Base-by-base conservation (phyloP, 2,329 filamentous ascomycete species). In the Mariannaea sp. region DNA sequence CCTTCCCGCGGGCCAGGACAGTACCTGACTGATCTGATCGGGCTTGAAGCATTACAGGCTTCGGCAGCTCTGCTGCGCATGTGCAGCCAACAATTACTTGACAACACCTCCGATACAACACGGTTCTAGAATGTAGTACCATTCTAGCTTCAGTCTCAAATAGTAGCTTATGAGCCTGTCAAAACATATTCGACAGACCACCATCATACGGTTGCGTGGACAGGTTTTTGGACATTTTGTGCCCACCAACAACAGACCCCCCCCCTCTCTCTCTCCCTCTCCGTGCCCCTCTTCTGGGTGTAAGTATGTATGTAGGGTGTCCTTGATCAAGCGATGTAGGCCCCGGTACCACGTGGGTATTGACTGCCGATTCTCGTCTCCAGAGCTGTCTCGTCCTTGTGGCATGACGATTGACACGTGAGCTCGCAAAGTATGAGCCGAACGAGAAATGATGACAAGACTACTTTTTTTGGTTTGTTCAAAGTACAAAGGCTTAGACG, bases 1-100 rank as follows among this genome's bases (percentile, higher is more conserved):
- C 8, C 9, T 19, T 7, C 33, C 17, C 7, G 7, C n/a, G n/a
- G 16, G 27, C 14, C 26, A 29, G 14, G 30, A 42, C 49, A 30
- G 46, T 41, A 39, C 41, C 52, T 56, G 39, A 36, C 60, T 64
- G 62, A 65, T 65, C 62, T 64, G 57, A 64, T 65, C 62, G 60
- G 58, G 62, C 60, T 65, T 65, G 52, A 50, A 61, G 59, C n/a
- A 65, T 65, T 59, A 65, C 59, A 64, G 58, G 59, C 55, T 39
- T 32, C 24, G 5, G 26, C 55, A 24, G 26, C 62, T 57, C 32
- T 22, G 36, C 14, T 19, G 22, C 20, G 16, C 35, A 38, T 17
- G 20, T 17, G 26, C 24, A n/a, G 16, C 13, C 29, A 32, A 29
- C 13, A 19, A 24, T 14, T 24, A 9, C 9, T 14, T n/a, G n/a